Evolutionary conservation across 345 rosid species (phyloP).

Genomic region (Lepidium sativum): DNA sequence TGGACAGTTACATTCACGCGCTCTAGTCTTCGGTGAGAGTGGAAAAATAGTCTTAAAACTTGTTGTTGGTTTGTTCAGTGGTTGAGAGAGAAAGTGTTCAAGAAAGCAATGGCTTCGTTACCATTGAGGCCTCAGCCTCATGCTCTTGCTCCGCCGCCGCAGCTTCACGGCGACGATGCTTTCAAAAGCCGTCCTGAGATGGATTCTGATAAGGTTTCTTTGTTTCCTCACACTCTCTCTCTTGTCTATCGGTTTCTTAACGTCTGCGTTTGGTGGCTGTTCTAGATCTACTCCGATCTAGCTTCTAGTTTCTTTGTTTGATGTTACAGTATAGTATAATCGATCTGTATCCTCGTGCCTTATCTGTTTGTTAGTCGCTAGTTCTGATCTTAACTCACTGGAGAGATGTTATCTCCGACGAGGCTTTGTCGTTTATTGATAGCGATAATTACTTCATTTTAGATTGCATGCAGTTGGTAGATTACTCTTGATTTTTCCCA

Average conservation of each 20-base stretch:
- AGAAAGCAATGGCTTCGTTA: constrained; percentile 43
- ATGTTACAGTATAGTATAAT: not conserved
- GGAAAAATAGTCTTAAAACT: constrained; percentile 1
- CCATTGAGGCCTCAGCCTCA: constrained; percentile 37
- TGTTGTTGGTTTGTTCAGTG: not conserved
- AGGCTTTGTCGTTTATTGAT: not conserved
- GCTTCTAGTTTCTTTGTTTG: not conserved
- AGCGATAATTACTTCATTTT: not conserved
- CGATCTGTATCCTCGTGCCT: constrained; percentile 15
- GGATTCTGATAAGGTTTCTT: constrained; percentile 42
- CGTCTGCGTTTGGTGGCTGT: constrained; percentile 6
- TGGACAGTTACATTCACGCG: constrained; percentile 16
- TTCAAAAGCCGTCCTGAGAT: constrained; percentile 33
- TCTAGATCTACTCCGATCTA: constrained; percentile 30
- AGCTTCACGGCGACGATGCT: constrained; percentile 23
- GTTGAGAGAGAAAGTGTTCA: constrained; percentile 3
- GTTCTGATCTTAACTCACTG: constrained; percentile 1
- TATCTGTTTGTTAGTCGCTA: not conserved
- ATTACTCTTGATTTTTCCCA: not conserved
- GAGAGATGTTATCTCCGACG: not conserved
- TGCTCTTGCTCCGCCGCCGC: constrained; percentile 20
- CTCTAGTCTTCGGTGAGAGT: not conserved
- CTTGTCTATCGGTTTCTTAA: not conserved
- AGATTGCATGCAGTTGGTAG: constrained; percentile 10
- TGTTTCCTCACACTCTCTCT: not conserved